Conservation (phyloP, 2,329 filamentous ascomycete species). For the Corniculantispora saksenae region DNA sequence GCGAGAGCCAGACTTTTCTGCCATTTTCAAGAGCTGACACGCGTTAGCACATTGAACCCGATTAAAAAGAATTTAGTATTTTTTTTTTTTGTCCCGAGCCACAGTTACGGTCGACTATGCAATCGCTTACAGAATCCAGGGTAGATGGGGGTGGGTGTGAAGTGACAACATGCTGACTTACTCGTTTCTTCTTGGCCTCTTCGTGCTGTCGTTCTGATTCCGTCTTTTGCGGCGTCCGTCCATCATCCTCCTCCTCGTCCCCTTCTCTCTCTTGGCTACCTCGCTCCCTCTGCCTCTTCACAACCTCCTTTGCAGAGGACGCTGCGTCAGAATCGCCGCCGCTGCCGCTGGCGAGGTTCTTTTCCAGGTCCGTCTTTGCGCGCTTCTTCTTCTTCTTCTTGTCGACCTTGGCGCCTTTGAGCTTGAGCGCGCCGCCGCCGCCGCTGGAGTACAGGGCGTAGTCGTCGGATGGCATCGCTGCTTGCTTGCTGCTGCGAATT, state of each 20-base stretch:
- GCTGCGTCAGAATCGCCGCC: constrained; percentile 21
- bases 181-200: constrained; percentile 78
- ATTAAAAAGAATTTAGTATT: too few relatives aligned
- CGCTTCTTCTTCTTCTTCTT: constrained; percentile 64
- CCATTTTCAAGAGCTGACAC: constrained; percentile 74
- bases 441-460: constrained; percentile 66
- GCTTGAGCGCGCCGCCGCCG: constrained; percentile 71
- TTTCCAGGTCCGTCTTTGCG: constrained; percentile 48
- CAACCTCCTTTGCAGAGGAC: constrained; percentile 28
- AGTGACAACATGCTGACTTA: constrained; percentile 54
- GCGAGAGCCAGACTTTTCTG: constrained; percentile 58
- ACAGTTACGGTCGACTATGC: too few relatives aligned
- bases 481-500: too few relatives aligned
- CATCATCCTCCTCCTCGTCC: constrained; percentile 23
- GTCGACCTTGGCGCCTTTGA: constrained; percentile 73
- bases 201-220: constrained; percentile 81
- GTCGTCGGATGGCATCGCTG: constrained; percentile 73
- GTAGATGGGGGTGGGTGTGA: too few relatives aligned
- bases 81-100: too few relatives aligned
- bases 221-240: constrained; percentile 62
- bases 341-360: constrained; percentile 40
- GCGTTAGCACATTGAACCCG: not conserved
- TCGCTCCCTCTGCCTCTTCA: constrained; percentile 32
- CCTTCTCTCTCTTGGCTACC: constrained; percentile 36
- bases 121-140: not conserved